phyloP scores from a whole-genome alignment of 192 early-diverging fungal genomes.

The Spizellomyces sp. region DNA sequence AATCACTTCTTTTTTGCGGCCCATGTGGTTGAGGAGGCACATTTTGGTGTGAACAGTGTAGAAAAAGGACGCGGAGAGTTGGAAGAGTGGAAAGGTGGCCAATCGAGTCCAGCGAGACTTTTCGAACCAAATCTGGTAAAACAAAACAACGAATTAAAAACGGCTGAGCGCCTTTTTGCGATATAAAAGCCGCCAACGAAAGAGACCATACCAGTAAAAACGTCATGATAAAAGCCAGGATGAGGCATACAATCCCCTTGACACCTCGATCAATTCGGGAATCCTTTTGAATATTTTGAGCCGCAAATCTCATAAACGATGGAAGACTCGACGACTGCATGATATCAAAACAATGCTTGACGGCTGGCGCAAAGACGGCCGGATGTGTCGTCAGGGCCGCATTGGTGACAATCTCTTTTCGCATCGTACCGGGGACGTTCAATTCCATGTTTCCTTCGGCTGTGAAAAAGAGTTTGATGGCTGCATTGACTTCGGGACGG shows the following conservation, averaged over 20 bases:
- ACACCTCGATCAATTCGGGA: neutral
- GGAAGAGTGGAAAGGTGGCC: neutral
- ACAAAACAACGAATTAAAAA: neutral
- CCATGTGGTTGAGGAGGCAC: neutral
- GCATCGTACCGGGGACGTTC: neutral
- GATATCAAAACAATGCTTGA: constrained; percentile 10
- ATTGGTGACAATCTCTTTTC: neutral
- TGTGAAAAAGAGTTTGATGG: constrained; percentile 3
- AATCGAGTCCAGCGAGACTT: neutral
- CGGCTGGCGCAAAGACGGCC: constrained; percentile 5
- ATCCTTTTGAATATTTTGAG: constrained; percentile 1
- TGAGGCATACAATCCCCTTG: neutral
- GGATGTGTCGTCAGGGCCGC: constrained; percentile 9
- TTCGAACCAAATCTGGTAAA: neutral
- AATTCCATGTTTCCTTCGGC: neutral
- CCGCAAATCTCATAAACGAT: constrained; percentile 1
- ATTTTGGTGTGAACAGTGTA: neutral
- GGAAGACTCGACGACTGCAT: constrained; percentile 7
- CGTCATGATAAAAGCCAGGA: neutral
- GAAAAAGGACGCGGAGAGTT: neutral
- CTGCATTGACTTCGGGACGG: constrained; percentile 13
- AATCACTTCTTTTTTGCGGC: neutral
- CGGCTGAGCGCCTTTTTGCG: neutral
- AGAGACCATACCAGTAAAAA: constrained; percentile 13
- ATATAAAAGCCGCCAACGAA: neutral